Conservation (phyloP, 2,329 filamentous ascomycete species). For the Penicillium sp. region DNA sequence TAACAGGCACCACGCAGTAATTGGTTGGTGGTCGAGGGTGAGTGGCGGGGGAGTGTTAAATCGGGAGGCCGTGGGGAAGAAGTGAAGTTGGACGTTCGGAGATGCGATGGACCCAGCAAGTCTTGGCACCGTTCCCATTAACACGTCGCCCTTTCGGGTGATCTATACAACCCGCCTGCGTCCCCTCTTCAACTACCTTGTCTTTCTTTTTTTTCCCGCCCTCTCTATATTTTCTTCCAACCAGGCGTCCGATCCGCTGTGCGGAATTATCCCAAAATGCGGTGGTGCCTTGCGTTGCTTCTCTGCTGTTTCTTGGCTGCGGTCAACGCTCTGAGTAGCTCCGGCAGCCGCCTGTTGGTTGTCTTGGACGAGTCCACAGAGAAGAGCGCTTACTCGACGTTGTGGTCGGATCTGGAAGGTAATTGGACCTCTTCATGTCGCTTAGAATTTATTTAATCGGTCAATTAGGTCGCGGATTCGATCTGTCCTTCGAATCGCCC, state of each 20-base stretch:
- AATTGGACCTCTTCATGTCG: constrained; percentile 6
- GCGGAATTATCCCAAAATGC: constrained; percentile 60
- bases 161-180: constrained; percentile 24
- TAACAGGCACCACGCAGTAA: constrained; percentile 6
- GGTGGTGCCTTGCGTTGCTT: constrained; percentile 71
- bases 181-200: constrained; percentile 17
- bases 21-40: constrained; percentile 8
- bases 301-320: constrained; percentile 60
- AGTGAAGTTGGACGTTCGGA: constrained; percentile 33
- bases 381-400: constrained; percentile 79
- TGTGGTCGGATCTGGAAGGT: constrained; percentile 58
- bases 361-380: constrained; percentile 81
- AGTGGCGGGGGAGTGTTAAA: constrained; percentile 19
- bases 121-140: constrained; percentile 45
- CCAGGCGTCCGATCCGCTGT: constrained; percentile 32
- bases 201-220: constrained; percentile 18
- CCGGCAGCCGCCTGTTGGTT: constrained; percentile 78
- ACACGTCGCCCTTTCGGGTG: constrained; percentile 46
- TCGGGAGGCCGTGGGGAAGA: constrained; percentile 30
- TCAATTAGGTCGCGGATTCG: constrained; percentile 69
- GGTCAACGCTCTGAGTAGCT: constrained; percentile 71
- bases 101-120: constrained; percentile 30
- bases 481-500: constrained; percentile 77
- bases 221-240: constrained; percentile 16
- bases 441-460: constrained; percentile 4